Evolutionary conservation across 2,329 filamentous ascomycete species (phyloP).

Genomic region (Colletotrichum higginsianum): DNA sequence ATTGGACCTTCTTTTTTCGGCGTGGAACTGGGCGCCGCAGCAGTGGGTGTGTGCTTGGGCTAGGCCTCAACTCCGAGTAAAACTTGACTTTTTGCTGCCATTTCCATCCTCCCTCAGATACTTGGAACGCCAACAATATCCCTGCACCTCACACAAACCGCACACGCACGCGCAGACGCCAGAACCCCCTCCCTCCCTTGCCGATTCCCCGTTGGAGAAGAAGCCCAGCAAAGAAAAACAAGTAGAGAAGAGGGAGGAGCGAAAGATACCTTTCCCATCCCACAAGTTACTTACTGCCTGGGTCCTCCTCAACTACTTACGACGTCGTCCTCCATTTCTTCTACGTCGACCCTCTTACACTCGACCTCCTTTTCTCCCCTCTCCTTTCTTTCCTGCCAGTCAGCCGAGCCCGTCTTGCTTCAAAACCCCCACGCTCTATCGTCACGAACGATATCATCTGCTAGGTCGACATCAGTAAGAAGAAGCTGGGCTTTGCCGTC

Average conservation of each 20-base stretch:
- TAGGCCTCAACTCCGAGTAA: slow-evolving; percentile 3
- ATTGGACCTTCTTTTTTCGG: slow-evolving; percentile 21
- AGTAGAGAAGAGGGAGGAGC: slow-evolving; percentile 7
- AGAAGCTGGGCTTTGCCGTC: slow-evolving; percentile 40
- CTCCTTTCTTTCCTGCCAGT: slow-evolving; percentile 3
- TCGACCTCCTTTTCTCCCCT: slow-evolving; percentile 35
- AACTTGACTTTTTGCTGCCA: slow-evolving; percentile 13
- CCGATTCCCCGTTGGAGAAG: slow-evolving; percentile 39
- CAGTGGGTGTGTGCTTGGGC: slow-evolving; percentile 3
- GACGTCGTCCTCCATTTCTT: slow-evolving; percentile 36
- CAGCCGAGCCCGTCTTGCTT: slow-evolving; percentile 8
- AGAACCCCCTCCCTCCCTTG: slow-evolving; percentile 32
- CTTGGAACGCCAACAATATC: slow-evolving; percentile 36
- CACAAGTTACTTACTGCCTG: slow-evolving; percentile 17
- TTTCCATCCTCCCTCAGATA: slow-evolving; percentile 24
- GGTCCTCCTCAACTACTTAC: slow-evolving; percentile 42
- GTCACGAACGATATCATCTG: slow-evolving; percentile 21
- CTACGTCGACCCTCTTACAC: slow-evolving; percentile 32
- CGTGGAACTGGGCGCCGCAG: slow-evolving; percentile 5
- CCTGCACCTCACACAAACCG: slow-evolving; percentile 40
- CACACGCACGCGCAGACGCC: slow-evolving; percentile 18
- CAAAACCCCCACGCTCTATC: slow-evolving; percentile 13
- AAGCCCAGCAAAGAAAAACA: background rate
- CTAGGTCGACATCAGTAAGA: slow-evolving; percentile 31
- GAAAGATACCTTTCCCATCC: slow-evolving; percentile 23